Percentiles rank a stretch among this genome's conserved stretches.
phyloP scores from a whole-genome alignment of 805 yeast genomes.

The Danielia oregonensis region DNA sequence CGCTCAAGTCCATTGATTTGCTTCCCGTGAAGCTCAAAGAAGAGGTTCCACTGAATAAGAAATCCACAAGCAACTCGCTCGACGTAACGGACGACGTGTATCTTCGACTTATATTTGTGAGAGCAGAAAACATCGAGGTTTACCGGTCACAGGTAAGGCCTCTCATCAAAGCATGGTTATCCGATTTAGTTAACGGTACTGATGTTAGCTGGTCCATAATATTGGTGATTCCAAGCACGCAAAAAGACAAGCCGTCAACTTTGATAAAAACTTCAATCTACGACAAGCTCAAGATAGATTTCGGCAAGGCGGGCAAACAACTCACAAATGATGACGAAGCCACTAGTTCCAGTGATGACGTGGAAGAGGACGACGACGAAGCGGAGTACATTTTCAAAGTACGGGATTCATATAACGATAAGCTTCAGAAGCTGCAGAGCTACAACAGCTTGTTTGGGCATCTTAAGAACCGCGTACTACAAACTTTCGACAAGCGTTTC shows the following conservation, averaged over 20 bases:
- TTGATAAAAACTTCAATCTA: slow-evolving; percentile 44
- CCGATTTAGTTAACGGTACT: slow-evolving; percentile 32
- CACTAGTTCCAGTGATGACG: background rate
- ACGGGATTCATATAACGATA: slow-evolving; percentile 30
- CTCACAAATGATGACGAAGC: slow-evolving; percentile 8
- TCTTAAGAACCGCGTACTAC: slow-evolving; percentile 47
- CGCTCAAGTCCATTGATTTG: slow-evolving; percentile 59
- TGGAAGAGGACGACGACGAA: slow-evolving; percentile 11
- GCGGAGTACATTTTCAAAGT: slow-evolving; percentile 39
- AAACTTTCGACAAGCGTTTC: slow-evolving; percentile 43
- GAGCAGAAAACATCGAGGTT: slow-evolving; percentile 62
- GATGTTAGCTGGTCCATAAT: slow-evolving; percentile 62
- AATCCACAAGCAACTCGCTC: background rate
- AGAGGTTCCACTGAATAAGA: slow-evolving; percentile 45
- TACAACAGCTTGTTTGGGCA: slow-evolving; percentile 46
- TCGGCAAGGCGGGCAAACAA: slow-evolving; percentile 39
- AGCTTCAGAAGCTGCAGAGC: slow-evolving; percentile 41
- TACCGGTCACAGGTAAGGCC: slow-evolving; percentile 82
- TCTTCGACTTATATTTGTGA: slow-evolving; percentile 65
- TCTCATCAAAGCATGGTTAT: slow-evolving; percentile 76
- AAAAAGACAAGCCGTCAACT: slow-evolving; percentile 30
- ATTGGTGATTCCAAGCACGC: slow-evolving; percentile 42
- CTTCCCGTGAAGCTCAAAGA: slow-evolving; percentile 53
- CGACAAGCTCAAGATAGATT: slow-evolving; percentile 56
- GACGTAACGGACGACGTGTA: slow-evolving; percentile 40